Conservation (phyloP, 352 stramenopile species). For the Globisporangium mamillatum region DNA sequence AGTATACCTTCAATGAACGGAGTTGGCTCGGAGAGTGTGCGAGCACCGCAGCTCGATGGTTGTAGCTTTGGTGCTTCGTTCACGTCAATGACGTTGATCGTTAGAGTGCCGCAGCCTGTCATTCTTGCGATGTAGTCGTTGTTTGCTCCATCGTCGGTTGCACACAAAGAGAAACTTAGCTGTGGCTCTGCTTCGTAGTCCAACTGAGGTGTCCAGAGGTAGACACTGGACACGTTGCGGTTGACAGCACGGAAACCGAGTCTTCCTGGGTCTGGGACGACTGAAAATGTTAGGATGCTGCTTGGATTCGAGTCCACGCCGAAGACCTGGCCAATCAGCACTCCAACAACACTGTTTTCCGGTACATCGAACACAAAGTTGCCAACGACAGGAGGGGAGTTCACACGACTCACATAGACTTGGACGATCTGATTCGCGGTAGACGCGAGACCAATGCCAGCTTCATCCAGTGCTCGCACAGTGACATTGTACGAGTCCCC, state of each 20-base stretch:
- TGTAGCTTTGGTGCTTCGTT: conserved; percentile 38
- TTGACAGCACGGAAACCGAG: conserved; percentile 29
- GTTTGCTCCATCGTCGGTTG: conserved; percentile 43
- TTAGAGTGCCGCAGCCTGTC: conserved; percentile 41
- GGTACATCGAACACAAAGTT: conserved; percentile 8
- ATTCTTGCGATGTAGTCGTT: conserved; percentile 46
- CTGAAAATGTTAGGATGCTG: conserved; percentile 43
- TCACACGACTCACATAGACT: conserved; percentile 8
- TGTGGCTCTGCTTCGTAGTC: conserved; percentile 36
- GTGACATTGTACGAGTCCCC: conserved; percentile 1
- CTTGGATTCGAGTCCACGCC: conserved; percentile 30
- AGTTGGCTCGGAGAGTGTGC: not conserved
- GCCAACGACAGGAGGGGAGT: conserved; percentile 1
- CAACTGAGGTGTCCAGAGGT: conserved; percentile 23
- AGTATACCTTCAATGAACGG: conserved; percentile 7
- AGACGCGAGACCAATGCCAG: not conserved
- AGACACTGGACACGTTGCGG: conserved; percentile 30
- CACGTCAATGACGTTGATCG: conserved; percentile 32
- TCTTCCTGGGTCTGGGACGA: conserved; percentile 24
- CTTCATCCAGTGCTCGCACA: conserved; percentile 10
- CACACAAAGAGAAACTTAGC: conserved; percentile 37
- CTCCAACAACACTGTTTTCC: conserved; percentile 18
- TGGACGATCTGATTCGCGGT: conserved; percentile 11
- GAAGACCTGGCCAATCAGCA: conserved; percentile 30
- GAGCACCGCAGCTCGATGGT: conserved; percentile 5